Evolutionary conservation across 2,329 filamentous ascomycete species (phyloP).

Genomic region (Cordyceps farinosa): DNA sequence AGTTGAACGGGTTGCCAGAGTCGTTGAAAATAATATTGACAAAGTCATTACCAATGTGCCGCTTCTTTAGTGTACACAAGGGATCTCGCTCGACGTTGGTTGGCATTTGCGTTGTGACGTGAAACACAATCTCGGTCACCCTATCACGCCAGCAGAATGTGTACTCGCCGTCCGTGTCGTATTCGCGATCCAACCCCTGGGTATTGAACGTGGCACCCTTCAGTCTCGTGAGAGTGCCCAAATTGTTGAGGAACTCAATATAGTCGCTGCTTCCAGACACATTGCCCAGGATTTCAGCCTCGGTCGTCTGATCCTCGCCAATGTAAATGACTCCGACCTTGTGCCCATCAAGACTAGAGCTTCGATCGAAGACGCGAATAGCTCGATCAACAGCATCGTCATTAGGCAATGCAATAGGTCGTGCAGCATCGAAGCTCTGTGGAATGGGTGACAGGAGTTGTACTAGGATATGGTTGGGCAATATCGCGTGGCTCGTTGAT

Average conservation of each 20-base stretch:
- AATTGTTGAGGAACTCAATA: constrained; percentile 73
- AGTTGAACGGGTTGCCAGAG: constrained; percentile 82
- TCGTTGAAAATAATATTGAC: constrained; percentile 99
- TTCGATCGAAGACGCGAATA: constrained; percentile 79
- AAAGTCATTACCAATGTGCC: constrained; percentile 94
- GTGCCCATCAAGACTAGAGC: constrained; percentile 87
- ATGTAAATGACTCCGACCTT: constrained; percentile 95
- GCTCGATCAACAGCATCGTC: constrained; percentile 69
- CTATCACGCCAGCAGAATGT: constrained; percentile 93
- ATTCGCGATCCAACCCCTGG: constrained; percentile 77
- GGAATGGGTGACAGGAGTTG: constrained; percentile 64
- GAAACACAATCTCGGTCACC: constrained; percentile 92
- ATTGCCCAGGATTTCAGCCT: constrained; percentile 83
- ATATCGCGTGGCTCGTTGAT: constrained; percentile 54
- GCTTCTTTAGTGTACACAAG: constrained; percentile 79
- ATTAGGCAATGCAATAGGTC: constrained; percentile 71
- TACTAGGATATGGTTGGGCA: constrained; percentile 72
- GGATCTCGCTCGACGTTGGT: constrained; percentile 75
- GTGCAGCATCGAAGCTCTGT: constrained; percentile 54
- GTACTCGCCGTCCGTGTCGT: constrained; percentile 78
- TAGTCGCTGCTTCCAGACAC: constrained; percentile 84
- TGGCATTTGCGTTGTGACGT: constrained; percentile 96
- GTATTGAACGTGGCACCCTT: constrained; percentile 87
- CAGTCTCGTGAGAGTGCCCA: constrained; percentile 78
- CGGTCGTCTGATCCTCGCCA: constrained; percentile 77